Evolutionary conservation across 1,139 yeast genomes (phyloP).

Genomic region (Candida freyschussii): DNA sequence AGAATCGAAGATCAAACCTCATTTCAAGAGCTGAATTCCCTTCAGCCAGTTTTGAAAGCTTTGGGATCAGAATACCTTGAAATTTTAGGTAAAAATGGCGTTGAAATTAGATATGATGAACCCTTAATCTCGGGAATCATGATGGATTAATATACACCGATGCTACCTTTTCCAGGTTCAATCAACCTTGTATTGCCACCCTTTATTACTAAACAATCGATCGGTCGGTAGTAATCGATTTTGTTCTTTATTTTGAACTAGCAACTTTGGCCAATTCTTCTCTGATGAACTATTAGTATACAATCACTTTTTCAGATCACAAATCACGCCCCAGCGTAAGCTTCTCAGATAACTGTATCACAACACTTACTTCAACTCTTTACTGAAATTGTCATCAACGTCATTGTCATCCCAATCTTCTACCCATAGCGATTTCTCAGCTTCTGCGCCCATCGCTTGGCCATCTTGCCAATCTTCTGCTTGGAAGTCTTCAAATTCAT

Average conservation of each 20-base stretch:
- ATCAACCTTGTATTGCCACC: too few species aligned
- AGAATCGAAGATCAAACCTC: too few species aligned
- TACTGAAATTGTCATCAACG: conserved; percentile 73
- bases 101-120: conserved; percentile 31
- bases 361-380: conserved; percentile 47
- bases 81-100: conserved; percentile 38
- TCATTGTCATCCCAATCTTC: conserved; percentile 94
- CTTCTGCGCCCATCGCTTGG: conserved; percentile 36
- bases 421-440: conserved; percentile 67
- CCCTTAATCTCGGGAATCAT: conserved; percentile 13
- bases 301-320: too few species aligned
- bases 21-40: too few species aligned
- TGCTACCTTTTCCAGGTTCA: background rate
- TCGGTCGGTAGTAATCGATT: too few species aligned
- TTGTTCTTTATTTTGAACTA: conserved; percentile 22
- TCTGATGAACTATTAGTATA: conserved; percentile 15
- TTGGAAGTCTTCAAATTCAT: conserved; percentile 93
- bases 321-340: too few species aligned
- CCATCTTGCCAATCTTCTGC: conserved; percentile 61
- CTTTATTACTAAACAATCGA: too few species aligned
- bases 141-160: background rate
- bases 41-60: conserved; percentile 4
- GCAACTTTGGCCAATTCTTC: conserved; percentile 28
- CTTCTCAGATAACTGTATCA: background rate
- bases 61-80: conserved; percentile 38